Percentiles rank a stretch among this genome's conserved stretches.
Evolutionary conservation across 208 protist species (phyloP).

Genomic region (Trichomonas tenax): DNA sequence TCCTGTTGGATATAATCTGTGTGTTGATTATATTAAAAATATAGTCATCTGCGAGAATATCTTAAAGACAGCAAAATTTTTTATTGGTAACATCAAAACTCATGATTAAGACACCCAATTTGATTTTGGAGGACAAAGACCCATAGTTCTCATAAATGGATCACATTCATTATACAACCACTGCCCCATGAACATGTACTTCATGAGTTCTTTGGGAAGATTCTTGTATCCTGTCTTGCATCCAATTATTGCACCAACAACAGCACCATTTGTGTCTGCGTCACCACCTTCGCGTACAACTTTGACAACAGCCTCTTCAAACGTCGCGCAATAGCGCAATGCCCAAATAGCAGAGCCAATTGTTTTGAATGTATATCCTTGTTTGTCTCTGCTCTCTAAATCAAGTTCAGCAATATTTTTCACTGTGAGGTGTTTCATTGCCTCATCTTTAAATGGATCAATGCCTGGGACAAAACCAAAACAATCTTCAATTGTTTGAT

Average conservation of each 20-base stretch:
- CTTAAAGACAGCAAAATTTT: too few relatives aligned
- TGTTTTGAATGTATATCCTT: neutral
- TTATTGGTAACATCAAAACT: too few relatives aligned
- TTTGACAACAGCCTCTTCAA: neutral
- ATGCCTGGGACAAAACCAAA: neutral
- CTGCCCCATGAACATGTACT: neutral
- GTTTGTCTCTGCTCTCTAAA: neutral
- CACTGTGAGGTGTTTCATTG: neutral
- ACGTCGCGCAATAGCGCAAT: neutral
- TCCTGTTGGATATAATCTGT: too few relatives aligned
- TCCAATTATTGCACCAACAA: neutral
- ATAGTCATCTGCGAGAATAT: too few relatives aligned
- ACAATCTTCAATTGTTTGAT: neutral
- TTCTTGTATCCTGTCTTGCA: neutral
- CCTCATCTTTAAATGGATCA: neutral
- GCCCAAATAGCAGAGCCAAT: neutral
- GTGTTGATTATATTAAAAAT: too few relatives aligned
- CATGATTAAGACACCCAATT: too few relatives aligned
- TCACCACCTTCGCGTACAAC: neutral
- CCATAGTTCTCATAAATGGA: neutral
- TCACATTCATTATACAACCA: neutral
- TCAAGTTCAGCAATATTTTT: neutral
- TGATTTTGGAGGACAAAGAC: neutral
- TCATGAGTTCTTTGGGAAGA: neutral
- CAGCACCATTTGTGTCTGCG: neutral